phyloP scores from a whole-genome alignment of 2,329 filamentous ascomycete species.

The Tolypocladium nubicola region DNA sequence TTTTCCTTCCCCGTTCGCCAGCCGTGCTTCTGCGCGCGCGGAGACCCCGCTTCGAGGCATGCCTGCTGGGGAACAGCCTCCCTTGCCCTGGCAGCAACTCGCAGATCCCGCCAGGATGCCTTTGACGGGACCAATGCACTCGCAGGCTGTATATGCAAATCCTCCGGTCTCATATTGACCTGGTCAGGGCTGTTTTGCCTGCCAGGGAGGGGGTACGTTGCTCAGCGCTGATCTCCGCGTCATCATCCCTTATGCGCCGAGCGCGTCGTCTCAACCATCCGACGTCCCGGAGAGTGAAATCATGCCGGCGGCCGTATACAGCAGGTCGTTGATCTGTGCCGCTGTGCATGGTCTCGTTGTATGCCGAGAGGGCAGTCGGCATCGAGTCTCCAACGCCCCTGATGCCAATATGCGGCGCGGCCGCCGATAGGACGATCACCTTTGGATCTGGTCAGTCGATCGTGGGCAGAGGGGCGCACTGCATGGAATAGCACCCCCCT shows the following conservation, averaged over 20 bases:
- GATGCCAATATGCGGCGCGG: background rate
- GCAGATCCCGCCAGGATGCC: background rate
- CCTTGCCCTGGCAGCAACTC: background rate
- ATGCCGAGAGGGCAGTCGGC: background rate
- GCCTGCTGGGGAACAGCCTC: background rate
- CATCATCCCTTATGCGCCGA: background rate
- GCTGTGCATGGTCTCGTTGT: background rate
- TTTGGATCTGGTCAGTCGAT: background rate
- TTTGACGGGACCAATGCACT: background rate
- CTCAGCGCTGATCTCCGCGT: background rate
- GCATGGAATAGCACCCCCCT: background rate
- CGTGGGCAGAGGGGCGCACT: background rate
- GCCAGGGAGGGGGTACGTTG: background rate
- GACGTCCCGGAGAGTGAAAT: background rate
- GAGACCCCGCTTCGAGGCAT: background rate
- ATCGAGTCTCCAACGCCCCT: background rate
- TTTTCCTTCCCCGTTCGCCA: background rate
- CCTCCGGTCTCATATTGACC: background rate
- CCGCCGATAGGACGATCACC: background rate
- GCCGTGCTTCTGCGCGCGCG: background rate
- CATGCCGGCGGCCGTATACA: background rate
- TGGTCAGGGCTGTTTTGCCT: background rate
- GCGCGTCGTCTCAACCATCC: background rate
- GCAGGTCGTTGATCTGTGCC: background rate
- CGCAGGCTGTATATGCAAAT: background rate